Percentiles rank a stretch among this genome's conserved stretches.
phyloP scores from a whole-genome alignment of 2,329 filamentous ascomycete species.

The Ascochyta viciae-villosae region DNA sequence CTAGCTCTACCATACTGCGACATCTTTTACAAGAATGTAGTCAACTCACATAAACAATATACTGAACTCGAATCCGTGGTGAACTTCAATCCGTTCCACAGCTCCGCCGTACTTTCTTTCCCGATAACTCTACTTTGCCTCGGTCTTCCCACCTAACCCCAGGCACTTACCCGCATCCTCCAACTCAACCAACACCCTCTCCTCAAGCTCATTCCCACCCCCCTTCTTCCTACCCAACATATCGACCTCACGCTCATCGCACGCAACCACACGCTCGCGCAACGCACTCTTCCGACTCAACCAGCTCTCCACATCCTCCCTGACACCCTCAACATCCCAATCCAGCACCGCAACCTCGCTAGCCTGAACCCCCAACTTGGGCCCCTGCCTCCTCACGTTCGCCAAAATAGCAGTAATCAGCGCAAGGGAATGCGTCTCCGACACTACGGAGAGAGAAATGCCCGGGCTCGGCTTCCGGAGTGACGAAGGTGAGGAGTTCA shows the following conservation, averaged over 20 bases:
- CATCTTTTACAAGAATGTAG: too few species aligned
- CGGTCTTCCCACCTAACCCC: constrained; percentile 27
- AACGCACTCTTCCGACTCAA: constrained; percentile 73
- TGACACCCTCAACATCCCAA: constrained; percentile 75
- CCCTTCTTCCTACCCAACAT: constrained; percentile 55
- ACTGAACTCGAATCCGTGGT: too few species aligned
- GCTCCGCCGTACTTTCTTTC: background rate
- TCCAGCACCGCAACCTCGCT: constrained; percentile 73
- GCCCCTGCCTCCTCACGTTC: constrained; percentile 63
- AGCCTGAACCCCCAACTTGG: constrained; percentile 57
- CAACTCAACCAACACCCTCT: constrained; percentile 67
- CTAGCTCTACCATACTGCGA: too few species aligned
- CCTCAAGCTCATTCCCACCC: constrained; percentile 68
- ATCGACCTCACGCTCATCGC: constrained; percentile 74
- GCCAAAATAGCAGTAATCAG: constrained; percentile 77
- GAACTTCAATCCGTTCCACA: background rate
- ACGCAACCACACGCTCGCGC: constrained; percentile 74
- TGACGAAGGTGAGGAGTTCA: constrained; percentile 61
- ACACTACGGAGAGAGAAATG: constrained; percentile 75
- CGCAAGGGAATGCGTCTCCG: constrained; percentile 79
- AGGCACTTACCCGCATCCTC: constrained; percentile 48
- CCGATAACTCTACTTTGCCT: constrained; percentile 10
- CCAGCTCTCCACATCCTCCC: constrained; percentile 86
- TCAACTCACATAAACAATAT: too few species aligned
- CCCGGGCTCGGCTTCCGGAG: constrained; percentile 42